These are phyloP conservation scores for Groenewaldozyma salmanticensis DNA, from an alignment of 805 yeast species.

Conservation along the genomic window DNA sequence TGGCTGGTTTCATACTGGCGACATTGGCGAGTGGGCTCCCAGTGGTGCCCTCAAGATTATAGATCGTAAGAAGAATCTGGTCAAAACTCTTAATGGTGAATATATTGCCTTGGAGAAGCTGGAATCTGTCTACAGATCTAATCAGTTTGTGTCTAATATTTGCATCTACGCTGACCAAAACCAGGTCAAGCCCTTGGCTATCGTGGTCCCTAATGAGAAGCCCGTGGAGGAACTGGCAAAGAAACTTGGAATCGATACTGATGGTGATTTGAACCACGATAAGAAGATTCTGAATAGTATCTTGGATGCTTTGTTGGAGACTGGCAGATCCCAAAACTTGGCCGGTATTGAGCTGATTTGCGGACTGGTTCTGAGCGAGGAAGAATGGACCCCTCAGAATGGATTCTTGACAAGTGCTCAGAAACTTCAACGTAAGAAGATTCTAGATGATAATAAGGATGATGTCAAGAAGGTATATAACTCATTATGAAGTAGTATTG, in stretches of 20 bases:
- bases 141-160: constrained; percentile 62
- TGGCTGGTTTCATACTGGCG: constrained; percentile 96
- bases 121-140: constrained; percentile 84
- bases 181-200: constrained; percentile 87
- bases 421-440: constrained; percentile 89
- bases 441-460: constrained; percentile 56
- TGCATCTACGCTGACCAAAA: constrained; percentile 88
- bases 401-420: constrained; percentile 94
- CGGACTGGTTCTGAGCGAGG: constrained; percentile 70
- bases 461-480: constrained; percentile 59
- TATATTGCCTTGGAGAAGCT: constrained; percentile 94
- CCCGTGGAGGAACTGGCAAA: constrained; percentile 53
- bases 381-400: constrained; percentile 96
- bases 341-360: constrained; percentile 75
- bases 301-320: constrained; percentile 48
- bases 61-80: constrained; percentile 92
- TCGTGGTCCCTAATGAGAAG: constrained; percentile 70
- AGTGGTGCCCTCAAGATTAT: constrained; percentile 73
- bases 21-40: constrained; percentile 86
- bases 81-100: constrained; percentile 94
- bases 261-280: constrained; percentile 44
- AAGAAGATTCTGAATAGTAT: constrained; percentile 46
- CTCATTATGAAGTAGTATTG: too few species aligned
- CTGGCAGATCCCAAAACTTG: constrained; percentile 76
- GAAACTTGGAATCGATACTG: constrained; percentile 44